Evolutionary conservation across 768 basidiomycete genomes (phyloP).

Genomic region (Solioccasus polychromus): DNA sequence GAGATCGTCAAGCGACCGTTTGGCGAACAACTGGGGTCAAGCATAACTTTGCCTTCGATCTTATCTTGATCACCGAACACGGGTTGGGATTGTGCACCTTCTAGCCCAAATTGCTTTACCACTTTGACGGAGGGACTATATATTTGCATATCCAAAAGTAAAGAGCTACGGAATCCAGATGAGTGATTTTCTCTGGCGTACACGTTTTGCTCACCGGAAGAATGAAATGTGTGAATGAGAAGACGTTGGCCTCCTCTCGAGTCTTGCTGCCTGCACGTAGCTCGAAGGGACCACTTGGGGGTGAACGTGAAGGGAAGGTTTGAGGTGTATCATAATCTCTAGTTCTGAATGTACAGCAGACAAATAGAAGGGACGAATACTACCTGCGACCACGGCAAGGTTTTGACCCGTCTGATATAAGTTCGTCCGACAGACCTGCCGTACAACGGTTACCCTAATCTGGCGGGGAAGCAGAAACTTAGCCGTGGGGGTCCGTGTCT

Average conservation of each 20-base stretch:
- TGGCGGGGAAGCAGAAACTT: conserved; percentile 14
- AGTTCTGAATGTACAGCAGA: not conserved
- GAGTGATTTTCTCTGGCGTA: conserved; percentile 1
- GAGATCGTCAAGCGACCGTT: conserved; percentile 58
- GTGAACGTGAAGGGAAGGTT: conserved; percentile 19
- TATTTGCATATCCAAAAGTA: conserved; percentile 58
- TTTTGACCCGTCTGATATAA: conserved; percentile 17
- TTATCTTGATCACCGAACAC: conserved; percentile 62
- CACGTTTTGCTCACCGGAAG: conserved; percentile 41
- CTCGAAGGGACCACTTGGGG: conserved; percentile 27
- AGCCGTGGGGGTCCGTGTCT: conserved; percentile 8
- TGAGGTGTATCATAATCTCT: conserved; percentile 20
- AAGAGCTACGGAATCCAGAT: conserved; percentile 36
- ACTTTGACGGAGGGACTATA: conserved; percentile 60
- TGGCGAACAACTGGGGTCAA: conserved; percentile 50
- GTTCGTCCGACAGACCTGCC: conserved; percentile 15
- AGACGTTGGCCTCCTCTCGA: conserved; percentile 12
- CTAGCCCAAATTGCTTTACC: conserved; percentile 29
- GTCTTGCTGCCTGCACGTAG: conserved; percentile 31
- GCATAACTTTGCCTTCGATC: conserved; percentile 56
- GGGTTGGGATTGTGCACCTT: conserved; percentile 32
- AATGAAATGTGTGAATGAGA: conserved; percentile 45
- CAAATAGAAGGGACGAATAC: not conserved
- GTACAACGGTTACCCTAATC: conserved; percentile 19
- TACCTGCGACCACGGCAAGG: not conserved